Evolutionary conservation across 768 basidiomycete species (phyloP).

Genomic region (Neoboletus brunneissimus): DNA sequence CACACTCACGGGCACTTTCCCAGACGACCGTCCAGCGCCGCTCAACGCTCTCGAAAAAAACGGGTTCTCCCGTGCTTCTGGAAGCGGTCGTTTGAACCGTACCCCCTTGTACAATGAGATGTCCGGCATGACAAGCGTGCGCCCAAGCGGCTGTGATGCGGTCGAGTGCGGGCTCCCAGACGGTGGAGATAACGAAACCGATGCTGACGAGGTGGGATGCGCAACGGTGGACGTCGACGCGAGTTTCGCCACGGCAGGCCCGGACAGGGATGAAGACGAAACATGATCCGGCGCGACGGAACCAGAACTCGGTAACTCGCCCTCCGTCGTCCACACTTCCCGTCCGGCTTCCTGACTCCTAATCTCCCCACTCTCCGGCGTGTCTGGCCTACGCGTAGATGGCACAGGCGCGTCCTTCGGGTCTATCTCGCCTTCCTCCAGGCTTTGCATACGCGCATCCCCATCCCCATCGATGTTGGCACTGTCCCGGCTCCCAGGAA

Average conservation of each 20-base stretch:
- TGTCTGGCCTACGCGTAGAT: not conserved
- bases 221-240: not conserved
- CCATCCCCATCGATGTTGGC: not conserved
- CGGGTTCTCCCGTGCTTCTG: constrained; percentile 9
- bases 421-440: constrained; percentile 19
- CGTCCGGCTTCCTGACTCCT: not conserved
- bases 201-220: not conserved
- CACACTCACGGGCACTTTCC: not conserved
- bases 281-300: not conserved
- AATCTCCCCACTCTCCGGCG: constrained; percentile 20
- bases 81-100: constrained; percentile 20
- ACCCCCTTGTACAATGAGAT: constrained; percentile 22
- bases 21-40: not conserved
- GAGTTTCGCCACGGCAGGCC: not conserved
- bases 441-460: not conserved
- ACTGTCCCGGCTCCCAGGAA: not conserved
- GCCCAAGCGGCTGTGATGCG: not conserved
- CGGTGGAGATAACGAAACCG: not conserved
- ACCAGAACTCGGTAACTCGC: not conserved
- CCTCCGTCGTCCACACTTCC: not conserved
- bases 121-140: constrained; percentile 18
- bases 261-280: not conserved
- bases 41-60: constrained; percentile 28
- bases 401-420: not conserved
- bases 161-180: not conserved